These are phyloP conservation scores for Boletus rubescentipes DNA, from an alignment of 768 basidiomycete species.

Conservation along the genomic window DNA sequence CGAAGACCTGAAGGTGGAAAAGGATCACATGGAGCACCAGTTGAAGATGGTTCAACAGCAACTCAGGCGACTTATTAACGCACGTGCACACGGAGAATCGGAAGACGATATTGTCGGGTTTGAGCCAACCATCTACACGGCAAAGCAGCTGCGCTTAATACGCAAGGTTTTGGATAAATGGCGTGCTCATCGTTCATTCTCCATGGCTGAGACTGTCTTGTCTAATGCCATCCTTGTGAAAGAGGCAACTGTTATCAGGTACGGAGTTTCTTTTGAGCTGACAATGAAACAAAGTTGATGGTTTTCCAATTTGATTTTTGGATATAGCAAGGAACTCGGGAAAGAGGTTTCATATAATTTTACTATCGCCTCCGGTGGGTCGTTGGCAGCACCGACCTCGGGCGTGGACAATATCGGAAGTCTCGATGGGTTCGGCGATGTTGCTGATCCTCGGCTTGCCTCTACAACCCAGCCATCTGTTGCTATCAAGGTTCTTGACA, in stretches of 20 bases:
- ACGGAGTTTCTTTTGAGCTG: constrained; percentile 12
- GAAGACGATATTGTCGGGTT: constrained; percentile 62
- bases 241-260: constrained; percentile 95
- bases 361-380: constrained; percentile 80
- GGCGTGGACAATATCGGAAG: constrained; percentile 85
- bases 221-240: constrained; percentile 84
- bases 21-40: constrained; percentile 91
- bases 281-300: background rate
- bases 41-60: constrained; percentile 75
- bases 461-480: constrained; percentile 79
- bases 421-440: constrained; percentile 89
- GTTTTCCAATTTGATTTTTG: constrained; percentile 9
- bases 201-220: constrained; percentile 89
- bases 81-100: constrained; percentile 72
- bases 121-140: constrained; percentile 82
- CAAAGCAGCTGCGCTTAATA: constrained; percentile 78
- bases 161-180: constrained; percentile 82
- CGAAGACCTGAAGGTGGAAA: constrained; percentile 86
- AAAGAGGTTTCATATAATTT: constrained; percentile 94
- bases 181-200: constrained; percentile 81
- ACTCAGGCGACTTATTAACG: constrained; percentile 79
- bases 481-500: constrained; percentile 89
- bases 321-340: constrained; percentile 72
- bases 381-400: constrained; percentile 75
- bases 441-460: constrained; percentile 76